Conservation (phyloP, 1,284 basidiomycete genomes). For the Cryptococcus deneoformans region DNA sequence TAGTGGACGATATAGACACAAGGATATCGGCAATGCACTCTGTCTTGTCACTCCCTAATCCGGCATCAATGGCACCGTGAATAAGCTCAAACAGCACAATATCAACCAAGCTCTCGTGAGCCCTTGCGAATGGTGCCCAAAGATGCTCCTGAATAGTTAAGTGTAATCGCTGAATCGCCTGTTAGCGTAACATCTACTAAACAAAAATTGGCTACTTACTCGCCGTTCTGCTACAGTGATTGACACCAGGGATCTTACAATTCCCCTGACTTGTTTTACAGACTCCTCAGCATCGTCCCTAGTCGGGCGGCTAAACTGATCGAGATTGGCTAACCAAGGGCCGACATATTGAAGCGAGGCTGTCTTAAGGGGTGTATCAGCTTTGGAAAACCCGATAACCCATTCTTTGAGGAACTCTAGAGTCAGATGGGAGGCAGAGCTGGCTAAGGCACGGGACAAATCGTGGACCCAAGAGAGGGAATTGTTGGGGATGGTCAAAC, state of each 20-base stretch:
- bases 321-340: conserved; percentile 81
- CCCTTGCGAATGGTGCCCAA: conserved; percentile 69
- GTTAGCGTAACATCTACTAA: conserved; percentile 8
- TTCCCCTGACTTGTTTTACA: conserved; percentile 60
- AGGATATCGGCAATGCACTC: conserved; percentile 73
- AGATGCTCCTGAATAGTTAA: conserved; percentile 66
- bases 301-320: conserved; percentile 66
- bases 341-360: conserved; percentile 73
- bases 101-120: conserved; percentile 65
- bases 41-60: conserved; percentile 68
- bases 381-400: conserved; percentile 55
- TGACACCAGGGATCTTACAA: conserved; percentile 70
- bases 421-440: conserved; percentile 71
- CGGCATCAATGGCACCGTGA: conserved; percentile 73
- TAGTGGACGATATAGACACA: conserved; percentile 68
- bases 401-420: conserved; percentile 84
- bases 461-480: conserved; percentile 61
- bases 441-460: conserved; percentile 69
- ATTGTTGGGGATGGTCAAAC: conserved; percentile 70
- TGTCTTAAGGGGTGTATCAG: conserved; percentile 64
- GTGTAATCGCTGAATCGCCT: conserved; percentile 56
- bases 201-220: conserved; percentile 49
- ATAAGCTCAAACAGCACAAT: conserved; percentile 73
- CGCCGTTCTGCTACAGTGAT: conserved; percentile 67
- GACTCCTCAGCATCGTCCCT: conserved; percentile 46